Conservation (phyloP, 2,329 filamentous ascomycete genomes). For the Cryphonectria nitschkei region DNA sequence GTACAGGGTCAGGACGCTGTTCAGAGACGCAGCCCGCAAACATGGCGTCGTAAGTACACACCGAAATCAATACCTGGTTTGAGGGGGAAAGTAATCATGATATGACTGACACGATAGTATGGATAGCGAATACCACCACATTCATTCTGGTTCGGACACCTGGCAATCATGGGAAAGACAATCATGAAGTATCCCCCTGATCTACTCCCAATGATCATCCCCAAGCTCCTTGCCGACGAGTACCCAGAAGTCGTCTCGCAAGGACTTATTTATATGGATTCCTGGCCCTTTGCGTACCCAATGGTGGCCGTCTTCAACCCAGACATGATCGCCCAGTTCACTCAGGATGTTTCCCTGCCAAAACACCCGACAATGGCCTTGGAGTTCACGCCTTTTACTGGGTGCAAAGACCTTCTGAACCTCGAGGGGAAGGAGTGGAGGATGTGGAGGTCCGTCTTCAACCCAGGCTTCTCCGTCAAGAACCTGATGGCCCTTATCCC, state of each 20-base stretch:
- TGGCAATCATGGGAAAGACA: slow-evolving; percentile 35
- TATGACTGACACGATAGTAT: not conserved
- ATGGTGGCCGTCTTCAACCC: slow-evolving; percentile 44
- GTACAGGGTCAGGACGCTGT: slow-evolving; percentile 35
- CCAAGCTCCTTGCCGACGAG: slow-evolving; percentile 34
- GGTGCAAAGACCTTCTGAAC: slow-evolving; percentile 40
- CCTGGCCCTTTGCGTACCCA: slow-evolving; percentile 42
- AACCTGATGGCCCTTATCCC: slow-evolving; percentile 43
- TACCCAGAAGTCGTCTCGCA: slow-evolving; percentile 37
- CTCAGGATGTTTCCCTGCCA: slow-evolving; percentile 37
- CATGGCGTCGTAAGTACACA: slow-evolving; percentile 36
- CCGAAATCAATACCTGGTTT: too few relatives aligned
- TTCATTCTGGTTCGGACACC: slow-evolving; percentile 40
- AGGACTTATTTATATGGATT: slow-evolving; percentile 42
- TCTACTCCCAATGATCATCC: slow-evolving; percentile 33
- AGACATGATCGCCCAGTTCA: slow-evolving; percentile 43
- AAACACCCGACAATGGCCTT: slow-evolving; percentile 38
- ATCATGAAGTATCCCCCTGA: slow-evolving; percentile 37
- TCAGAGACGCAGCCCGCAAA: slow-evolving; percentile 33
- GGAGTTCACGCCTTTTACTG: slow-evolving; percentile 38
- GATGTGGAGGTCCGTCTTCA: slow-evolving; percentile 40
- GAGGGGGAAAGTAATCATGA: too few relatives aligned
- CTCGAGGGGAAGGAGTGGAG: slow-evolving; percentile 46
- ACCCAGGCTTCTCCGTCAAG: slow-evolving; percentile 43
- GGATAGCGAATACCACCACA: slow-evolving; percentile 40